phyloP scores from a whole-genome alignment of 768 basidiomycete species.

The Lactarius quietus region DNA sequence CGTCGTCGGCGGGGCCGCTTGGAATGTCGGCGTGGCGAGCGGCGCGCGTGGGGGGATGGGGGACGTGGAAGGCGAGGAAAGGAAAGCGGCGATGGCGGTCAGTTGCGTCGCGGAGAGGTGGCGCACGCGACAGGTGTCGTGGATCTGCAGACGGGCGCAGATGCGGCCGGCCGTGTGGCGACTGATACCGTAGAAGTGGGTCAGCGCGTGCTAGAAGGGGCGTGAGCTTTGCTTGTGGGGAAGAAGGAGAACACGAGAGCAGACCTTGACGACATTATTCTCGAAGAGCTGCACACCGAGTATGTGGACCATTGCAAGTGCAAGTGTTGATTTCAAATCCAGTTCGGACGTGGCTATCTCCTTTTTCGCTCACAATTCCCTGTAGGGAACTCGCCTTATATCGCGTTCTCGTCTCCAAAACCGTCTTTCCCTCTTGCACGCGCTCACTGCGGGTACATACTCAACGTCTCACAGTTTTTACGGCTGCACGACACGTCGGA shows the following conservation, averaged over 20 bases:
- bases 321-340: no score
- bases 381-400: no score
- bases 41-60: slow-evolving; percentile 62
- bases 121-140: slow-evolving; percentile 76
- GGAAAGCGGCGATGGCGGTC: slow-evolving; percentile 88
- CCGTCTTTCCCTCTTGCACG: no score
- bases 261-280: slow-evolving; percentile 68
- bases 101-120: slow-evolving; percentile 84
- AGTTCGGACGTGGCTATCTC: no score
- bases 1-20: slow-evolving; percentile 43
- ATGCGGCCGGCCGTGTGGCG: slow-evolving; percentile 65
- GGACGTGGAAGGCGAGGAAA: slow-evolving; percentile 83
- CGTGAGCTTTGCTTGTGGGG: background rate
- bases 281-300: slow-evolving; percentile 84
- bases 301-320: slow-evolving; percentile 63
- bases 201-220: slow-evolving; percentile 73
- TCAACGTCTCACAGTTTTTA: no score
- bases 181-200: slow-evolving; percentile 71
- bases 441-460: no score
- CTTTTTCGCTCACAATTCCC: no score
- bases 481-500: no score
- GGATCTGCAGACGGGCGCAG: slow-evolving; percentile 90
- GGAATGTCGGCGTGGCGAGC: slow-evolving; percentile 54
- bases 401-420: no score
- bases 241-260: slow-evolving; percentile 26